Conservation (phyloP, 495 filamentous ascomycete species). For the Penicillium crystallinum region DNA sequence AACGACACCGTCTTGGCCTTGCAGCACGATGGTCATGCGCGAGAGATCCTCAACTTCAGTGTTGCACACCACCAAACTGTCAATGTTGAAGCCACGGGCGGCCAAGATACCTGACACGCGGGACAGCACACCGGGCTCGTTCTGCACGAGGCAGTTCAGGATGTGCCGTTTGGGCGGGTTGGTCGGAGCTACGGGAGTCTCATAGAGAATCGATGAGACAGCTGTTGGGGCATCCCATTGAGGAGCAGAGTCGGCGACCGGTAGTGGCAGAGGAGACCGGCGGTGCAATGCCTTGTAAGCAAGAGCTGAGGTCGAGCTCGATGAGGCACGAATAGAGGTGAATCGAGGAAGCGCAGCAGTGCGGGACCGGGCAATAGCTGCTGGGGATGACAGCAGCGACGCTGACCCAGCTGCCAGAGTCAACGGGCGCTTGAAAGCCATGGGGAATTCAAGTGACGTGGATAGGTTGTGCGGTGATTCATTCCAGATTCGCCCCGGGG, state of each 20-base stretch:
- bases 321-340: slow-evolving; percentile 33
- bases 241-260: slow-evolving; percentile 65
- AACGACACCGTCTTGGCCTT: slow-evolving; percentile 93
- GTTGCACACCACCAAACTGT: slow-evolving; percentile 94
- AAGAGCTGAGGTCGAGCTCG: slow-evolving; percentile 79
- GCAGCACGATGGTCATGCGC: slow-evolving; percentile 97
- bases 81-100: slow-evolving; percentile 97
- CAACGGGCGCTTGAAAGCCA: slow-evolving; percentile 49
- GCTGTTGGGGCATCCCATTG: slow-evolving; percentile 92
- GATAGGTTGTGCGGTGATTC: slow-evolving; percentile 24
- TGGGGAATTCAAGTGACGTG: slow-evolving; percentile 20
- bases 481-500: slow-evolving; percentile 18
- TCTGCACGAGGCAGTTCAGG: slow-evolving; percentile 97
- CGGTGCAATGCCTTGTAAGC: slow-evolving; percentile 97
- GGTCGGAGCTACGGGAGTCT: slow-evolving; percentile 80
- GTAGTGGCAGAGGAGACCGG: slow-evolving; percentile 74
- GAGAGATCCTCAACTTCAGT: slow-evolving; percentile 97
- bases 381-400: slow-evolving; percentile 31
- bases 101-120: slow-evolving; percentile 95
- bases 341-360: slow-evolving; percentile 34
- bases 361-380: slow-evolving; percentile 30
- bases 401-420: slow-evolving; percentile 37
- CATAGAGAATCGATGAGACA: slow-evolving; percentile 97
- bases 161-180: slow-evolving; percentile 88
- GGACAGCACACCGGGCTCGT: slow-evolving; percentile 94